Percentiles rank a stretch among this genome's conserved stretches.
Evolutionary conservation across 2,329 filamentous ascomycete species (phyloP).

Genomic region (Trichoderma oligosporum): DNA sequence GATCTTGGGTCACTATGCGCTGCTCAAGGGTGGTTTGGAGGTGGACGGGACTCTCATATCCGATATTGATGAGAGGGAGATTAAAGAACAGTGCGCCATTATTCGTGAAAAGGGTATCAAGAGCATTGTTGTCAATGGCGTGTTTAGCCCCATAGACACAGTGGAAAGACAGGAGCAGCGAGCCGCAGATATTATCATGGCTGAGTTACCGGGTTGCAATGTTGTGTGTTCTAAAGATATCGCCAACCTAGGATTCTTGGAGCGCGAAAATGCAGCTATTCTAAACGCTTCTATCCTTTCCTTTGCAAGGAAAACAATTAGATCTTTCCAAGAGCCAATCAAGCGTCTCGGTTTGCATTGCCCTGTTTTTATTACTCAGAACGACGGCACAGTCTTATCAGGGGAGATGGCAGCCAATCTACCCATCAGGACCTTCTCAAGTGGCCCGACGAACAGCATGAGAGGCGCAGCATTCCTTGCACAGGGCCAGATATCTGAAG

Average conservation of each 20-base stretch:
- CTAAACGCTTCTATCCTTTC: conserved; percentile 59
- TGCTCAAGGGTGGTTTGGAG: conserved; percentile 49
- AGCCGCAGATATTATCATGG: conserved; percentile 41
- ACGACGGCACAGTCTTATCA: conserved; percentile 59
- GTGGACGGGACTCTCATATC: conserved; percentile 48
- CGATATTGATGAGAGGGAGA: conserved; percentile 41
- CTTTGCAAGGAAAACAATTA: conserved; percentile 55
- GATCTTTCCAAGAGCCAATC: conserved; percentile 52
- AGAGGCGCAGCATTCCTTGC: conserved; percentile 59
- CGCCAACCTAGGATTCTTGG: conserved; percentile 53
- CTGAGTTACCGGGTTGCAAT: conserved; percentile 39
- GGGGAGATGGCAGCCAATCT: conserved; percentile 50
- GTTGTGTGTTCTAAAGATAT: conserved; percentile 51
- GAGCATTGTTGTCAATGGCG: conserved; percentile 46
- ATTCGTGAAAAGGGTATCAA: conserved; percentile 43
- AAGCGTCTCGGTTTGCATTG: conserved; percentile 47
- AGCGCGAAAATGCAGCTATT: conserved; percentile 62
- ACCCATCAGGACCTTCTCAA: conserved; percentile 60
- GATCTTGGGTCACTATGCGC: conserved; percentile 43
- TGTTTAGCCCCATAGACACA: conserved; percentile 53
- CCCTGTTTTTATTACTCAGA: conserved; percentile 59
- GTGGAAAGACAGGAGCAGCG: conserved; percentile 47
- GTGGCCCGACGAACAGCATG: conserved; percentile 62
- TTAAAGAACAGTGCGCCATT: conserved; percentile 37
- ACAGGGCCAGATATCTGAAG: conserved; percentile 34